These are phyloP conservation scores for Myriangium duriaei DNA, from an alignment of 2,329 filamentous ascomycete genomes.

Conservation along the genomic window DNA sequence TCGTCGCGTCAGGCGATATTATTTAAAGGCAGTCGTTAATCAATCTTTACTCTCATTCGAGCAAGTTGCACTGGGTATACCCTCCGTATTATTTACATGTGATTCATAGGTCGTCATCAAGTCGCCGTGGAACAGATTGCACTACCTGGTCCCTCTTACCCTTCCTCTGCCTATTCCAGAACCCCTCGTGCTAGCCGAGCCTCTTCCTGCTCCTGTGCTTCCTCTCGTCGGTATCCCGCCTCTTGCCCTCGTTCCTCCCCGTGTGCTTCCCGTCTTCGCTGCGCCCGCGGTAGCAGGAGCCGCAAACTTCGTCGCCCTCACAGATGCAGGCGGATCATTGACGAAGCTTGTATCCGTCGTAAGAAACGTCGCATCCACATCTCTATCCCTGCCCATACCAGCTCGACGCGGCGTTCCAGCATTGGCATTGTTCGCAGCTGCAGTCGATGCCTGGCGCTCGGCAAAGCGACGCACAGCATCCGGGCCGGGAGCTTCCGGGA, in stretches of 20 bases:
- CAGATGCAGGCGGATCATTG: slow-evolving; percentile 58
- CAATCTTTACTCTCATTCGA: too few species aligned
- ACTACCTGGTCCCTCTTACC: slow-evolving; percentile 20
- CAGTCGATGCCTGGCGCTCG: neutral
- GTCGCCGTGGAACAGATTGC: too few species aligned
- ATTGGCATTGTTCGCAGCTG: neutral
- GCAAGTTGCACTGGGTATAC: too few species aligned
- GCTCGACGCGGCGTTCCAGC: neutral
- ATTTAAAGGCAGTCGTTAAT: too few species aligned
- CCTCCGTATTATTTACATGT: too few species aligned
- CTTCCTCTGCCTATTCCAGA: slow-evolving; percentile 20
- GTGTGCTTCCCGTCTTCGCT: slow-evolving; percentile 11
- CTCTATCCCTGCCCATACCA: slow-evolving; percentile 17
- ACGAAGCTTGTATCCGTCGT: slow-evolving; percentile 88
- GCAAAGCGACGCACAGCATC: slow-evolving; percentile 10
- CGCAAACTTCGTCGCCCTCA: slow-evolving; percentile 33
- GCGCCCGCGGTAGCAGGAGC: slow-evolving; percentile 21
- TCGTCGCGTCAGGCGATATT: too few species aligned
- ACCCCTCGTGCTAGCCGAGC: slow-evolving; percentile 15
- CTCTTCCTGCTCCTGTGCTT: slow-evolving; percentile 21
- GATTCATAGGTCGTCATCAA: neutral
- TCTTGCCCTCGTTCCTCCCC: slow-evolving; percentile 18
- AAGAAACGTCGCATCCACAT: slow-evolving; percentile 75
- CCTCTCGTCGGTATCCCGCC: slow-evolving; percentile 25
- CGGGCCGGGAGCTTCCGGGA: slow-evolving; percentile 54